A percentile compares a stretch with the other conserved stretches of the same genome.
Conservation (phyloP, 345 rosid species). For the Rhodamnia argentea region DNA sequence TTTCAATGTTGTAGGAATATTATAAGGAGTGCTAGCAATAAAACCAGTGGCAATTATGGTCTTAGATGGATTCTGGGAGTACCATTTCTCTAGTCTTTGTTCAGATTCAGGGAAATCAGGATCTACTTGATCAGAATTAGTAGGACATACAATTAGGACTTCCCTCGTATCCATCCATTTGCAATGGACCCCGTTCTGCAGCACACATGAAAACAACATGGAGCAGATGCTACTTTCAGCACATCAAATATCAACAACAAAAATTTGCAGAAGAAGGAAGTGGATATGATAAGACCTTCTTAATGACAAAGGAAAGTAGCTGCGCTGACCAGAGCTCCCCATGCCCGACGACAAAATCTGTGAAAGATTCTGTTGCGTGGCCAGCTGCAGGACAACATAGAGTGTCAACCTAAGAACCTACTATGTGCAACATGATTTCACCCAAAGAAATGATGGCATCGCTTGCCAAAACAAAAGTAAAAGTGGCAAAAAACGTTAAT, state of each 20-base stretch:
- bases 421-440: not conserved
- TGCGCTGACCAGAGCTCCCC: slow-evolving; percentile 99
- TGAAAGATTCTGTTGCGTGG: slow-evolving; percentile 89
- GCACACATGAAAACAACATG: not conserved
- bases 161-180: slow-evolving; percentile 99
- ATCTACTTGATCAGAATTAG: slow-evolving; percentile 88
- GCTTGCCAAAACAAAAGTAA: not conserved
- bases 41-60: slow-evolving; percentile 89
- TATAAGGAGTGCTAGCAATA: slow-evolving; percentile 93
- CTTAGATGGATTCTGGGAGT: slow-evolving; percentile 45
- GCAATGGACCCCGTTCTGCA: slow-evolving; percentile 75
- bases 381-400: slow-evolving; percentile 51
- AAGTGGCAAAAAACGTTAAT: not conserved
- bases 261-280: not conserved
- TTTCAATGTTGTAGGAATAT: slow-evolving; percentile 94
- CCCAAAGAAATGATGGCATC: not conserved
- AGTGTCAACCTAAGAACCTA: not conserved
- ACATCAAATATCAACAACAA: not conserved
- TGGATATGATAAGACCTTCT: slow-evolving; percentile 43
- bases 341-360: slow-evolving; percentile 93
- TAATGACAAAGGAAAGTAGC: slow-evolving; percentile 65
- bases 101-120: slow-evolving; percentile 80
- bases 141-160: slow-evolving; percentile 82
- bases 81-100: slow-evolving; percentile 76
- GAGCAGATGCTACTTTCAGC: not conserved